Evolutionary conservation across 1,284 basidiomycete genomes (phyloP), one percentile per base, ranked within the genome.

Genomic region (Cutaneotrichosporon cutaneum): DNA sequence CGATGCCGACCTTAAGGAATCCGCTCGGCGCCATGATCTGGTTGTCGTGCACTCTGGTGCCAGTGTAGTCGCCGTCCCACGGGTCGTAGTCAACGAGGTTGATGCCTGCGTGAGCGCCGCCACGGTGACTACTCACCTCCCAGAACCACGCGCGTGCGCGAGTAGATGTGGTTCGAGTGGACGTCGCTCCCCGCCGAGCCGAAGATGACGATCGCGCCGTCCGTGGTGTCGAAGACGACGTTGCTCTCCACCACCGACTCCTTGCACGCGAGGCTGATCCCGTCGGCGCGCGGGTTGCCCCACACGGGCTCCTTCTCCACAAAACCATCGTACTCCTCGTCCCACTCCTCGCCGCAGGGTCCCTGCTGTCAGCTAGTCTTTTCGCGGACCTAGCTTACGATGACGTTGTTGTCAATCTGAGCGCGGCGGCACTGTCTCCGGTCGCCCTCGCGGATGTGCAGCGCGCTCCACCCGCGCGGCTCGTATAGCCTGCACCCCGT

Each of bases 61-160:
- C 53, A 6, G 70, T 71, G 66, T 80, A 81, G 58, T 81, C 79
- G 24, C 79, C 80, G 11, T 70, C 68, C 75, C 76, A 81, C 0
- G 80, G 80, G n/a, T 74, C 74, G 50, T 75, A 77, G 62, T 81
- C 80, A 57, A 80, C 80, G 39, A 81, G 67, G 63, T 81, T 81
- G 68, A 81, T 76, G 21, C 76, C 50, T 51, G 26, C 14, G 27
- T 51, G 11, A 51, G 27, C 50, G 30, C 9, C n/a, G 50, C 75
- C 8, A n/a, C n/a, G n/a, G n/a, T 16, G 1, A 73, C 11, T n/a
- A 51, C 50, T 30, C 50, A 51, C 50, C 76, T 58, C 80, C 80
- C 5, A 80, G 66, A 16, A 80, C 69, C 30, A 78, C 73, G n/a
- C 80, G 64, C 0, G 77, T 77, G 4, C 73, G 68, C 5, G 77